These are phyloP conservation scores for Pyrrhoderma noxium DNA, from an alignment of 1,284 basidiomycete genomes.

Conservation along the genomic window DNA sequence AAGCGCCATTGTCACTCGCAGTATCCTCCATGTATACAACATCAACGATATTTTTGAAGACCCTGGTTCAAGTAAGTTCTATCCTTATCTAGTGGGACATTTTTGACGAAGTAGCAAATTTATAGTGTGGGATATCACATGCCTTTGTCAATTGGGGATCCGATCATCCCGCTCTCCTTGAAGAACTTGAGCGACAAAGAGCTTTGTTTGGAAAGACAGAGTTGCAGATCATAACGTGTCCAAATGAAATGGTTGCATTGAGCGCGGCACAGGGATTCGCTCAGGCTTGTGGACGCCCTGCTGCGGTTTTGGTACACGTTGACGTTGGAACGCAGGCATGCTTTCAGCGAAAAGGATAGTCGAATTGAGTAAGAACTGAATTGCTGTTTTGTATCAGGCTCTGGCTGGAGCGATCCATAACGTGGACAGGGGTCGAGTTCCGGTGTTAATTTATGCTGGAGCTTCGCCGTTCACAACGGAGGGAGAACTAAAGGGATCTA, in stretches of 20 bases:
- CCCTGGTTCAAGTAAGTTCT: constrained; percentile 38
- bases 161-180: constrained; percentile 63
- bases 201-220: constrained; percentile 31
- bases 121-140: constrained; percentile 48
- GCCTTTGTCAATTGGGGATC: constrained; percentile 72
- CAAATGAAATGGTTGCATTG: constrained; percentile 70
- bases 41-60: constrained; percentile 50
- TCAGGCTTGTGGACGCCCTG: constrained; percentile 56
- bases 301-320: constrained; percentile 65
- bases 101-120: background rate
- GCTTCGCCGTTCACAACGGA: constrained; percentile 52
- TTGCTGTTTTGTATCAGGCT: constrained; percentile 33
- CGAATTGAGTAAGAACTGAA: background rate
- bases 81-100: background rate
- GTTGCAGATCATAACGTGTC: constrained; percentile 53
- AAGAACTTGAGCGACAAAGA: constrained; percentile 55
- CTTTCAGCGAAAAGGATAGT: background rate
- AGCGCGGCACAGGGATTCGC: constrained; percentile 66
- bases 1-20: no score
- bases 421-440: constrained; percentile 51
- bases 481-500: constrained; percentile 49
- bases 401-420: constrained; percentile 69
- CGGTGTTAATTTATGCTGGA: constrained; percentile 65
- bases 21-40: constrained; percentile 39
- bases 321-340: constrained; percentile 64